Evolutionary conservation across 306 rosid species (phyloP), one percentile per base, ranked within the genome.

Genomic region (Sicyos baderoa): DNA sequence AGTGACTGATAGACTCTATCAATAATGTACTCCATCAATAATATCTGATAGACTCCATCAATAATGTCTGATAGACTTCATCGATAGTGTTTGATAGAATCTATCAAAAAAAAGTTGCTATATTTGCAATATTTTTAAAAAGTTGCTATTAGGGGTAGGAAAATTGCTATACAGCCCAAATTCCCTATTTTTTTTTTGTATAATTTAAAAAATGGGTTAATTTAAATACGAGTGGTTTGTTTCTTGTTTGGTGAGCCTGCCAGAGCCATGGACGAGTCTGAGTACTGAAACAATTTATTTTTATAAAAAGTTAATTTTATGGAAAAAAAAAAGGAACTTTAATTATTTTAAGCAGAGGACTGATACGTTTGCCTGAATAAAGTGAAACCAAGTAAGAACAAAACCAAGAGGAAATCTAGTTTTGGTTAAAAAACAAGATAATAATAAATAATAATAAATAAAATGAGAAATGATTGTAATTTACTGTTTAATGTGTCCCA

Each of bases 401-500:
- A 61, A 61, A 35, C 27, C 68, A 37, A 61, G 68, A 18, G 45
- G 67, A 61, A 61, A 61, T 61, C 67, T 1, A 61, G 14, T 17
- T 16, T 21, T n/a, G 9, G 23, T n/a, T 59, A 59, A 59, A 59
- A 59, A 32, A 7, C 37, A 27, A 27, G 44, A 37, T 37, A 37
- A 37, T 37, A 37, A 59, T 0, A 5, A 37, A 59, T 0, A 5
- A 58, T 25, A 25, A 27, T 5, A 15, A 15, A 6, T 2, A 14
- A 59, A 2, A 29, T 29, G 47, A 18, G 51, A 63, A 44, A 65
- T 65, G 19, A 65, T 45, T 65, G 70, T 21, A 42, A 17, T 64
- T 64, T 64, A 64, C 70, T 64, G 70, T 64, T 64, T 64, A 5
- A 6, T 19, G 53, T 44, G 70, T 64, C 70, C 70, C 70, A 64